Evolutionary conservation across 306 rosid species (phyloP).

Genomic region (Glycyrrhiza uralensis): DNA sequence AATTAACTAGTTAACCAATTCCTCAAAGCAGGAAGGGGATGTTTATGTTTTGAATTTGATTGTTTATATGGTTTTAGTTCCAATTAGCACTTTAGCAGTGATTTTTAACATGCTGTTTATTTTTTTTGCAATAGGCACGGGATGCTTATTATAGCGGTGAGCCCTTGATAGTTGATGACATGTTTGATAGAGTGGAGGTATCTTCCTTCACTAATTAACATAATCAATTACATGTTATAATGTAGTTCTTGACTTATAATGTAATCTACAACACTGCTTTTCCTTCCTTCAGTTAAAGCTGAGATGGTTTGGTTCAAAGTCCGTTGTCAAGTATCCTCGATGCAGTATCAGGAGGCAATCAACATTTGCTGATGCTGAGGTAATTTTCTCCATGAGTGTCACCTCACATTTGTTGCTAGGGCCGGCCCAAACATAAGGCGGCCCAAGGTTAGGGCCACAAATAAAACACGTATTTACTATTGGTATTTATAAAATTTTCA

Average conservation of each 20-base stretch:
- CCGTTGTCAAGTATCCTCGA: conserved; percentile 84
- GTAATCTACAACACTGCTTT: not conserved
- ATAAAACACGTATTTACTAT: too few relatives aligned
- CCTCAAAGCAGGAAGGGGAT: too few relatives aligned
- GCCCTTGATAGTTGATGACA: conserved; percentile 92
- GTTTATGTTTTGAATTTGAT: too few relatives aligned
- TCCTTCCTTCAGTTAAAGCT: conserved; percentile 78
- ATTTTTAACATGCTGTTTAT: not conserved
- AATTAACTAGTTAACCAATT: too few relatives aligned
- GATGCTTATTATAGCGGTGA: conserved; percentile 88
- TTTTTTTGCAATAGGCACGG: conserved; percentile 54
- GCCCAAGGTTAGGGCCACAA: too few relatives aligned
- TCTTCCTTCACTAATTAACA: not conserved
- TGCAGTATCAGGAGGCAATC: conserved; percentile 93
- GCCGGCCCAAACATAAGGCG: too few relatives aligned
- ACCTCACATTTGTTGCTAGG: too few relatives aligned
- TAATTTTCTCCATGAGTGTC: too few relatives aligned
- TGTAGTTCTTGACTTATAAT: not conserved
- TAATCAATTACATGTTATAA: not conserved
- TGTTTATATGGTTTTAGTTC: too few relatives aligned
- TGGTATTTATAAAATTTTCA: too few relatives aligned
- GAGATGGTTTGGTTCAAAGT: conserved; percentile 84
- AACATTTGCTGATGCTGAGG: conserved; percentile 89
- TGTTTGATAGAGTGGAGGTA: conserved; percentile 94
- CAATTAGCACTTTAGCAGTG: too few relatives aligned